Evolutionary conservation across 495 filamentous ascomycete species (phyloP).

Genomic region (Hypoxylon trugodes): DNA sequence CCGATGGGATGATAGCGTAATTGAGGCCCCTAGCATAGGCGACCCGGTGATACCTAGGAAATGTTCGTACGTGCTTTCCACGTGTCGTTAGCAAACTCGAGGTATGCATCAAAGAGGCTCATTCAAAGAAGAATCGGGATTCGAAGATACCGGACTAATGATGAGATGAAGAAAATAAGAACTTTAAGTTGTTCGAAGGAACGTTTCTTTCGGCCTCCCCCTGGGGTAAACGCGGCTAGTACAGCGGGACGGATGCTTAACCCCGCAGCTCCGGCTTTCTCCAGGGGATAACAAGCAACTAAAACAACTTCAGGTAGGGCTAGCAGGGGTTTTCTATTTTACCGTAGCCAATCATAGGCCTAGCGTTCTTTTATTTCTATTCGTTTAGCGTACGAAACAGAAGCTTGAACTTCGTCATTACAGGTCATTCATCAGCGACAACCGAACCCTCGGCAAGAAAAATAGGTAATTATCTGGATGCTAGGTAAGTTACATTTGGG

Average conservation of each 20-base stretch:
- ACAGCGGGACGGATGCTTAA: conserved; percentile 24
- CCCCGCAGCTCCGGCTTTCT: conserved; percentile 26
- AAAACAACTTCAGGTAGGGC: conserved; percentile 14
- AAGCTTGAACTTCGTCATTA: conserved; percentile 6
- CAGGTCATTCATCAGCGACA: neutral
- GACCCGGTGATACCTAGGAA: too few relatives aligned
- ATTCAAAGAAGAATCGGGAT: conserved; percentile 11
- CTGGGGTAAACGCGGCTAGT: neutral
- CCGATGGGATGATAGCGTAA: too few relatives aligned
- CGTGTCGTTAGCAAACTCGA: neutral
- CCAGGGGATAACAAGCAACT: too few relatives aligned
- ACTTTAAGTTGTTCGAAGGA: conserved; percentile 16
- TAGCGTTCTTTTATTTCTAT: neutral
- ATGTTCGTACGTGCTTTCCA: conserved; percentile 21
- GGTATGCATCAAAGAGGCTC: neutral
- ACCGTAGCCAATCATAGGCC: conserved; percentile 20
- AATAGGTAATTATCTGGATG: neutral
- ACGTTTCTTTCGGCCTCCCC: neutral
- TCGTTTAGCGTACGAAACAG: neutral
- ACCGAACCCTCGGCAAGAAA: neutral
- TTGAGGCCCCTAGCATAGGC: too few relatives aligned
- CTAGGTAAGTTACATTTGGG: too few relatives aligned
- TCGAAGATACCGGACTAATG: neutral
- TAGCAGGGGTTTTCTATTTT: conserved; percentile 26
- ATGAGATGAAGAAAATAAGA: conserved; percentile 8